Evolutionary conservation across 2,329 filamentous ascomycete species (phyloP).

Genomic region (Colletotrichum gloeosporioides): DNA sequence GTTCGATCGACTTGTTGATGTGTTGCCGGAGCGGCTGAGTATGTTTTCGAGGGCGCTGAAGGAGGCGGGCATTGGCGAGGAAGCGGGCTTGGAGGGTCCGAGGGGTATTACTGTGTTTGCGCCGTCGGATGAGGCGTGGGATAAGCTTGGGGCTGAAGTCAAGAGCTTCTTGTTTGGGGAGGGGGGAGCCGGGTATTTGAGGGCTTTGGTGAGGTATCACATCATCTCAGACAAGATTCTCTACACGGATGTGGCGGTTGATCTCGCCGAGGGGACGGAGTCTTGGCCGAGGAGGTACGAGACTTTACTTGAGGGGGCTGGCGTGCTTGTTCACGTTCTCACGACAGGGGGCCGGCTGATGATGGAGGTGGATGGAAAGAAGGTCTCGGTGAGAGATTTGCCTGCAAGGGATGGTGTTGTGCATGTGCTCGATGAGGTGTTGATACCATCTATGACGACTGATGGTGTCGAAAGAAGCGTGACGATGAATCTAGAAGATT

Average conservation of each 20-base stretch:
- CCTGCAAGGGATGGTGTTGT: background rate
- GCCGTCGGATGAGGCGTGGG: slow-evolving; percentile 2
- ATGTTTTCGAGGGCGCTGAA: background rate
- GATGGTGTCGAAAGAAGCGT: background rate
- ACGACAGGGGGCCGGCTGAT: too few species aligned
- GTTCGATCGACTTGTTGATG: background rate
- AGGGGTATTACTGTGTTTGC: background rate
- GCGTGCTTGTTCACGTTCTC: background rate
- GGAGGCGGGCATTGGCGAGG: background rate
- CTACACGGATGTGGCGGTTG: background rate
- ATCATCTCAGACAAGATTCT: background rate
- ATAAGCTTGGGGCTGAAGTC: background rate
- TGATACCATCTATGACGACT: background rate
- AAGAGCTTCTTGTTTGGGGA: background rate
- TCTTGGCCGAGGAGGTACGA: background rate
- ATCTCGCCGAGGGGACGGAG: background rate
- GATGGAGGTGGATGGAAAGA: background rate
- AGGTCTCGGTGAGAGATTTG: background rate
- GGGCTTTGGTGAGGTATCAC: slow-evolving; percentile 6
- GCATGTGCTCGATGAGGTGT: background rate
- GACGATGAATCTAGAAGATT: background rate
- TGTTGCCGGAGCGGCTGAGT: background rate
- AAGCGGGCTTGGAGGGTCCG: background rate
- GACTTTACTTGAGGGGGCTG: background rate
- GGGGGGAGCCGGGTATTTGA: background rate